Evolutionary conservation across 257 asterid genomes (phyloP).

Genomic region (Solanum corneliomulleri): DNA sequence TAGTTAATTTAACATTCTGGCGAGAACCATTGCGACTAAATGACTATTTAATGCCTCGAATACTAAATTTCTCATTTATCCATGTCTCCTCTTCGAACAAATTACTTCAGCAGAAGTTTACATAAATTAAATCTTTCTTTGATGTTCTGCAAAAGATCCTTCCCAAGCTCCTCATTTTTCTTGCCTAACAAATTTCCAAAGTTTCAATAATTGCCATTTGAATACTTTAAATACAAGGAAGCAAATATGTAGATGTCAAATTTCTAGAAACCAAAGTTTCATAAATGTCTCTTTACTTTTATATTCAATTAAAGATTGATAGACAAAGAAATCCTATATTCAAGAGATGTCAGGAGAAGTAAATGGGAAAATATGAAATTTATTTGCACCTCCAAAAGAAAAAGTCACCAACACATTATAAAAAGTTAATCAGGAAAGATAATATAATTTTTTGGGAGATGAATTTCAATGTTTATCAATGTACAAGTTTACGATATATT

Average conservation of each 20-base stretch:
- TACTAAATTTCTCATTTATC: not conserved
- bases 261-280: not conserved
- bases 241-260: not conserved
- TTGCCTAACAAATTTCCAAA: not conserved
- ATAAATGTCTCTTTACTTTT: not conserved
- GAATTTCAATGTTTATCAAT: not conserved
- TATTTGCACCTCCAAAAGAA: not conserved
- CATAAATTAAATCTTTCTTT: not conserved
- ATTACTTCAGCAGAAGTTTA: not conserved
- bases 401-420: not conserved
- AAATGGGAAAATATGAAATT: not conserved
- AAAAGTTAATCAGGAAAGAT: not conserved
- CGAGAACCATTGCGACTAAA: not conserved
- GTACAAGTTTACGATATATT: not conserved
- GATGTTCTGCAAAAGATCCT: not conserved
- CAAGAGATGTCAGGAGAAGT: not conserved
- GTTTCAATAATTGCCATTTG: not conserved
- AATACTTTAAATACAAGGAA: not conserved
- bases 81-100: not conserved
- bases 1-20: not conserved
- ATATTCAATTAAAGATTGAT: not conserved
- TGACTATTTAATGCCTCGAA: not conserved
- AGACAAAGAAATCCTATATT: not conserved
- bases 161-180: not conserved
- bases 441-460: not conserved